Percentiles rank a stretch among this genome's conserved stretches.
Evolutionary conservation across 2,329 filamentous ascomycete genomes (phyloP).

Genomic region (Aspergillus viridinutans): DNA sequence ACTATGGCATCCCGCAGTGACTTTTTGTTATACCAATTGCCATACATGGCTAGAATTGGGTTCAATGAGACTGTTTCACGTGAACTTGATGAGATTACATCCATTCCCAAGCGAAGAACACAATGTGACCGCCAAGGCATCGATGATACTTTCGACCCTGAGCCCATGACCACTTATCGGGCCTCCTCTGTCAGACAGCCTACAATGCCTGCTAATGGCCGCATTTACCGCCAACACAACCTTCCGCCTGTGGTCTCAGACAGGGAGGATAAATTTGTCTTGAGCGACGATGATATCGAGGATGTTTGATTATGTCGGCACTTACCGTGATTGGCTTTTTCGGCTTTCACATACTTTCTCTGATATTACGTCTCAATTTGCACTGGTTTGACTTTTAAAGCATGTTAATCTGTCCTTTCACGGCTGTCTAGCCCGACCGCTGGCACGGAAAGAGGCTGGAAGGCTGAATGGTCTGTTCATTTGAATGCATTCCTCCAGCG

Average conservation of each 20-base stretch:
- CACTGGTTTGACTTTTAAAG: background rate
- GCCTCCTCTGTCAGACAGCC: background rate
- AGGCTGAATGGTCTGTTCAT: background rate
- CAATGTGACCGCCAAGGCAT: slow-evolving; percentile 17
- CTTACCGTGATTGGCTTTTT: background rate
- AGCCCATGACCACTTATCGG: background rate
- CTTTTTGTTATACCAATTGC: slow-evolving; percentile 71
- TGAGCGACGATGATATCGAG: slow-evolving; percentile 83
- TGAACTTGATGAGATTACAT: slow-evolving; percentile 64
- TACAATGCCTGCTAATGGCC: background rate
- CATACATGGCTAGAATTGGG: slow-evolving; percentile 71
- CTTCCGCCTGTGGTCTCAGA: slow-evolving; percentile 37
- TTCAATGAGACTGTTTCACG: slow-evolving; percentile 38
- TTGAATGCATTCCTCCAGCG: background rate
- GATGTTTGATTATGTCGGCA: slow-evolving; percentile 47
- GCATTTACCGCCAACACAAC: slow-evolving; percentile 2
- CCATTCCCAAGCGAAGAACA: slow-evolving; percentile 29
- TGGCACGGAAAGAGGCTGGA: too few species aligned
- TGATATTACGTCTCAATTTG: background rate
- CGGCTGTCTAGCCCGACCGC: background rate
- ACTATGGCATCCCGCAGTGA: slow-evolving; percentile 36
- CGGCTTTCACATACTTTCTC: background rate
- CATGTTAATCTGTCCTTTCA: background rate
- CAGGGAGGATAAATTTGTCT: slow-evolving; percentile 61
- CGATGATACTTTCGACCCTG: background rate